Evolutionary conservation across 176 grass and related monocot genomes (phyloP).

Genomic region (barley (Hordeum vulgare)): DNA sequence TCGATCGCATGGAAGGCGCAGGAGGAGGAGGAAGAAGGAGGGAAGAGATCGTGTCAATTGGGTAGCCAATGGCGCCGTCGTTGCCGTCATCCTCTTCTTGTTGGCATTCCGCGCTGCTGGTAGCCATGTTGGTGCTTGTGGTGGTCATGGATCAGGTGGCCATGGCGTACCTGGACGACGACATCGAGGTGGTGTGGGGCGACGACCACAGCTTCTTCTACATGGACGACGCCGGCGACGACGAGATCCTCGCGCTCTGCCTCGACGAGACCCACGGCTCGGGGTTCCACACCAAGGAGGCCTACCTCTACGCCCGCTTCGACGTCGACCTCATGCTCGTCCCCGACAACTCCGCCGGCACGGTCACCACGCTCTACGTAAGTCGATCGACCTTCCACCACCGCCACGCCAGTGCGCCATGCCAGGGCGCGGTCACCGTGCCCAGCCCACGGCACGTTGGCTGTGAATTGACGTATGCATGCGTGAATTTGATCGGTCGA

Average conservation of each 20-base stretch:
- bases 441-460: not conserved
- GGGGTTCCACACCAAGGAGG: conserved; percentile 46
- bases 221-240: not conserved
- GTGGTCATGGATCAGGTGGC: not conserved
- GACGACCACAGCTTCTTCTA: conserved; percentile 30
- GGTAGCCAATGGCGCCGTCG: not conserved
- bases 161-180: not conserved
- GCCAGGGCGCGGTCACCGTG: not conserved
- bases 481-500: too few relatives aligned
- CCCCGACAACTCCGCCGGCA: conserved; percentile 64
- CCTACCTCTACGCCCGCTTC: conserved; percentile 51
- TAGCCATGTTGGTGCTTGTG: not conserved
- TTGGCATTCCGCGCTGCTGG: not conserved
- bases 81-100: not conserved
- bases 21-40: not conserved
- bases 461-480: too few relatives aligned
- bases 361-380: conserved; percentile 73
- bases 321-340: conserved; percentile 65
- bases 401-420: not conserved
- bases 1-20: too few relatives aligned
- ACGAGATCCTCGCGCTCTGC: conserved; percentile 15
- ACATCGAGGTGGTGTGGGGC: conserved; percentile 28
- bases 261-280: conserved; percentile 43
- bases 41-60: not conserved
- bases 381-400: not conserved